Conservation (phyloP, 2,329 filamentous ascomycete genomes). For the Botrytis fragariae region DNA sequence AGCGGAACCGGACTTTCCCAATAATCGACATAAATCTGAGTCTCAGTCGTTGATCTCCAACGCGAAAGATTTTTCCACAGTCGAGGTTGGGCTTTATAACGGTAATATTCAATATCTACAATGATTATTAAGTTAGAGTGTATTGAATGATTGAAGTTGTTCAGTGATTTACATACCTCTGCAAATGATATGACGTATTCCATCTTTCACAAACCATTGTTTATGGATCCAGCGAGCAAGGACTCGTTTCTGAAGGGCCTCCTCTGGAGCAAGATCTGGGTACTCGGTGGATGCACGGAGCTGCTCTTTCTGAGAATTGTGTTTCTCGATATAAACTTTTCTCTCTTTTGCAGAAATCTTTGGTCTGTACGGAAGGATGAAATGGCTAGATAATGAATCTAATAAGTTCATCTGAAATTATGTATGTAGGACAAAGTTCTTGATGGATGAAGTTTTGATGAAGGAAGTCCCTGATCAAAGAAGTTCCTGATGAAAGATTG, state of each 20-base stretch:
- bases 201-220: background rate
- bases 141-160: no score
- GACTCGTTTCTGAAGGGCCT: background rate
- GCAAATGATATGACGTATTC: background rate
- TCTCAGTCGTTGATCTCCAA: background rate
- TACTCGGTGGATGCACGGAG: background rate
- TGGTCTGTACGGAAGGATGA: background rate
- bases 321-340: background rate
- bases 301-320: background rate
- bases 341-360: background rate
- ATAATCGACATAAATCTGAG: background rate
- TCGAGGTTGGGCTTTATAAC: background rate
- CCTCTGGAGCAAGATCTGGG: background rate
- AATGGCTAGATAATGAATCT: no score
- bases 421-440: background rate
- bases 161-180: background rate
- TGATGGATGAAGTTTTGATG: background rate
- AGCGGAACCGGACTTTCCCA: background rate
- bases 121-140: background rate
- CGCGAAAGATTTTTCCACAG: background rate
- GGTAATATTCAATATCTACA: background rate
- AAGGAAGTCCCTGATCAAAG: background rate
- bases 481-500: background rate
- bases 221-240: background rate
- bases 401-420: background rate